Evolutionary conservation across 2,329 filamentous ascomycete species (phyloP), one percentile per base, ranked within the genome.

Genomic region (Ascochyta clinopodiicola): DNA sequence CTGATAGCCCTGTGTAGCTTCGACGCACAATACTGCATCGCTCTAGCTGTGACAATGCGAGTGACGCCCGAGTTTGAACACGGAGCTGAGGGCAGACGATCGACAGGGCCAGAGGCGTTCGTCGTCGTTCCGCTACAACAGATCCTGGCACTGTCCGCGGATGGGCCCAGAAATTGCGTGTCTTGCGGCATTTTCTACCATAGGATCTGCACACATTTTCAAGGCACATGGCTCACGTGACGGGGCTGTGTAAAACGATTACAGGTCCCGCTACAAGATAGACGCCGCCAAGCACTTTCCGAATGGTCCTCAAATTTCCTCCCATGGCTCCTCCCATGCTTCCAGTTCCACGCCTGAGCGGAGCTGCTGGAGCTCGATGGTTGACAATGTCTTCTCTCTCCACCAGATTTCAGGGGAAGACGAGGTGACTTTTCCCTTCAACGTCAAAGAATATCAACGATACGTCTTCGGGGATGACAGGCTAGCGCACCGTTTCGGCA

Each of bases 381-480:
- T 57, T 46, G 56, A 59, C 46, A 49, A 64, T 62, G 64, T 64
- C 38, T 61, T 67, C 45, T 53, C 61, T 45, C 59, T 67, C 35
- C 57, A 66, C 56, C 50, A 56, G 44, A 62, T 62, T 38, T 25
- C 49, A 43, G 59, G 44, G 47, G 58, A 46, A 42, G 49, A 60
- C 13, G 48, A 53, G 22, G 51, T 56, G 35, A 57, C 38, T 13
- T 66, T 66, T 39, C 66, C 66, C 17, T 64, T 68, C 38, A 43
- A 62, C 31, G 39, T 63, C 51, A 59, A 57, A 13, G 64, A 67
- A 35, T 68, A 67, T 44, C 64, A 67, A 44, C 61, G 58, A 36
- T 68, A 66, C 44, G 51, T 67, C n/a, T 68, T 68, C 51, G 66
- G 66, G 35, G 62, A 67, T 56, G 62, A 62, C 55, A 60, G 53